Evolutionary conservation across 1,284 basidiomycete species (phyloP), one percentile per base, ranked within the genome.

Genomic region (Volvariella volvacea): DNA sequence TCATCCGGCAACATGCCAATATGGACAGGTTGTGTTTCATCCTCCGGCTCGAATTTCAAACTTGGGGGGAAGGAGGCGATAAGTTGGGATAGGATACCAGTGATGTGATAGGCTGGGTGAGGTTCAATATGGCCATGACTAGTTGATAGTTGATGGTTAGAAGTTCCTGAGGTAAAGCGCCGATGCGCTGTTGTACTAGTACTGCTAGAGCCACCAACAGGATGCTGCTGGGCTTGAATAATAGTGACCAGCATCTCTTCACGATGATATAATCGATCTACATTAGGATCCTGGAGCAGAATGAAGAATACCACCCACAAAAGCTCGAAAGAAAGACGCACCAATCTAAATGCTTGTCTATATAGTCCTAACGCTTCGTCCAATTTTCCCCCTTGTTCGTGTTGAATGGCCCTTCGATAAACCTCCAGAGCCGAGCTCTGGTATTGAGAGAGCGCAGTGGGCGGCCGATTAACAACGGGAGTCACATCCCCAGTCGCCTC

Each of bases 331-430:
- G 25, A 40, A 31, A 46, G 47, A 52, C 55, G 47, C 56, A 67
- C 65, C 57, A 86, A 65, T 46, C 82, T 76, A 62, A 92, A 92
- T 1, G 89, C 88, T 44, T 76, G 76, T 9, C 87, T 77, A 56
- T 94, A 94, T 2, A 91, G 64, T 19, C 62, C 59, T 4, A 92
- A 62, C 6, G 91, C 91, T 25, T 83, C 78, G 52, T 89, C 83
- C 33, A 90, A 68, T 48, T 84, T 68, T 33, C 89, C 80, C 31
- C 65, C 64, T 56, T 88, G 83, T 62, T 94, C 91, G 45, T 76
- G 69, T 41, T 78, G 70, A 20, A 90, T 74, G 3, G 91, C 91
- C 28, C 65, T 69, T 16, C 74, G 64, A 59, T 93, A 94, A 6
- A 82, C 55, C 14, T 73, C 73, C 30, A 91, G 65, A 0, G 90